Conservation (phyloP, 106 monocot species). For the Phalaenopsis equestris region DNA sequence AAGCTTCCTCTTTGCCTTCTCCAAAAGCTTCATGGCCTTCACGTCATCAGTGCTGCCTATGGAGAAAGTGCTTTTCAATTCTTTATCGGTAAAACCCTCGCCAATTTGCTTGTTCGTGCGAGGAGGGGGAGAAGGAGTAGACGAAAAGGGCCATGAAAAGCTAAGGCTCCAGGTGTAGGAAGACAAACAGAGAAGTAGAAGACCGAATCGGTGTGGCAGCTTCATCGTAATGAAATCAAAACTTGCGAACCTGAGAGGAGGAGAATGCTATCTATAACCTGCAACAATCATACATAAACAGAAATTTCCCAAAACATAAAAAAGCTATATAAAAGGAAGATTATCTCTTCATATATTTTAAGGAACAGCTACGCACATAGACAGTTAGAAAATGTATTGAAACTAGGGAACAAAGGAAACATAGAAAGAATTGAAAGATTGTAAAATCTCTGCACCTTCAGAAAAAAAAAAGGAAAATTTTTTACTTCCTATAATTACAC, state of each 20-base stretch:
- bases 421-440: background rate
- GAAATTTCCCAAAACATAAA: background rate
- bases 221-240: conserved; percentile 2
- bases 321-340: background rate
- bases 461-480: background rate
- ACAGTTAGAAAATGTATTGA: background rate
- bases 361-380: background rate
- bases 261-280: background rate
- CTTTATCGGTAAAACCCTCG: background rate
- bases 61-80: conserved; percentile 26
- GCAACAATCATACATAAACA: background rate
- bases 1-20: conserved; percentile 46
- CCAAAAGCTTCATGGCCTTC: conserved; percentile 35
- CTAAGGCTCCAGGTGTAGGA: background rate
- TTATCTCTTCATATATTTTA: background rate
- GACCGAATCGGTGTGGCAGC: background rate
- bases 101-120: background rate
- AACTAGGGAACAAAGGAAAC: background rate
- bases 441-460: background rate
- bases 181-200: background rate
- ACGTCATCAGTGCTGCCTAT: conserved; percentile 18
- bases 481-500: too few species aligned
- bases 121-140: conserved; percentile 7
- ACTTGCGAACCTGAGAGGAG: background rate
- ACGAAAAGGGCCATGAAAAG: conserved; percentile 27